phyloP scores from a whole-genome alignment of 176 grass and related monocot species.

The Olyra latifolia region DNA sequence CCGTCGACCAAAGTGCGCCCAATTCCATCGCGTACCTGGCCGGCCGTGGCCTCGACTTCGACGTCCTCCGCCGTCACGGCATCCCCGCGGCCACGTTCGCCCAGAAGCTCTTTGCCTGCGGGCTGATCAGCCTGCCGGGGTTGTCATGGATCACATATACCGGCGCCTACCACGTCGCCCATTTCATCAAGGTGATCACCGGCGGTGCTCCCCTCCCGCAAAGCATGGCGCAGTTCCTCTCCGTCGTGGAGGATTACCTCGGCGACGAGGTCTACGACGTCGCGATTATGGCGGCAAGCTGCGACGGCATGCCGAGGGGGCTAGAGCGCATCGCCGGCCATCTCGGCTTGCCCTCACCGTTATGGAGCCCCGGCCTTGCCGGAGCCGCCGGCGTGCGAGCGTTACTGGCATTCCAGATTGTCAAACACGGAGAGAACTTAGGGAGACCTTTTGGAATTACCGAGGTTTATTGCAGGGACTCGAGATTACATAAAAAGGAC shows the following conservation, averaged over 20 bases:
- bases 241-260: background rate
- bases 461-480: background rate
- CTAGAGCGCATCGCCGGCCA: background rate
- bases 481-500: too few species aligned
- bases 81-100: background rate
- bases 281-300: background rate
- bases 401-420: background rate
- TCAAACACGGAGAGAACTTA: background rate
- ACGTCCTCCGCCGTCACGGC: background rate
- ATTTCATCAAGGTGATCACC: constrained; percentile 23
- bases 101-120: too few species aligned
- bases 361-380: background rate
- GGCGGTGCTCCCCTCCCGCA: background rate
- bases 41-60: background rate
- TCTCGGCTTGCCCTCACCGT: background rate
- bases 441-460: background rate
- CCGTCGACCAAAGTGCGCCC: background rate
- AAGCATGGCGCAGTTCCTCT: background rate
- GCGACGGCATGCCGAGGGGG: background rate
- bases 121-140: too few species aligned
- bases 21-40: background rate
- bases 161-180: constrained; percentile 5
- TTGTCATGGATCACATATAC: background rate
- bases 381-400: background rate
- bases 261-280: background rate